These are phyloP conservation scores for Tulasnella sp. DNA, from an alignment of 768 basidiomycete genomes.

Conservation along the genomic window DNA sequence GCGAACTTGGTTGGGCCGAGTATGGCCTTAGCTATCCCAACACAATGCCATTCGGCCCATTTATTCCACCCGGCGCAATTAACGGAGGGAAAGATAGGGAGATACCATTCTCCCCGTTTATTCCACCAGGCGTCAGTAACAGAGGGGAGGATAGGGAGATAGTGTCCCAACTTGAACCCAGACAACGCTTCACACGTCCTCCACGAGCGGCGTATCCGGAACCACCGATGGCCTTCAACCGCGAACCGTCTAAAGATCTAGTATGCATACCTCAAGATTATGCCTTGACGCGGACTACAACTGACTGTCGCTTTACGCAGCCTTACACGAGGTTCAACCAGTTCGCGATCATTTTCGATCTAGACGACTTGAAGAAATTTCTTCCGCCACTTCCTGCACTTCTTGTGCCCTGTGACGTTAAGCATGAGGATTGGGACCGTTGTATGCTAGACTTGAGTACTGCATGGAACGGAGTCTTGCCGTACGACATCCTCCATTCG, in stretches of 20 bases:
- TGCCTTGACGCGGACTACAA: no score
- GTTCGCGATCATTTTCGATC: slow-evolving; percentile 54
- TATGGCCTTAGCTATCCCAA: not conserved
- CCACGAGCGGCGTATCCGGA: no score
- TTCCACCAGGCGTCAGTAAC: no score
- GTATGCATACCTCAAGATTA: no score
- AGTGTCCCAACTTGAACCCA: no score
- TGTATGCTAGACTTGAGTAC: slow-evolving; percentile 50
- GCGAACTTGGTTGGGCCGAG: not conserved
- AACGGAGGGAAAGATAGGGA: not conserved
- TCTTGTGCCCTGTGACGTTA: slow-evolving; percentile 64
- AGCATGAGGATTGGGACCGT: slow-evolving; percentile 67
- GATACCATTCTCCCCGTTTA: not conserved
- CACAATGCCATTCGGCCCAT: not conserved
- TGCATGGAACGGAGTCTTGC: slow-evolving; percentile 73
- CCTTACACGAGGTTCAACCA: slow-evolving; percentile 58
- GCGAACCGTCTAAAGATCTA: not conserved
- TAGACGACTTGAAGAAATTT: slow-evolving; percentile 51
- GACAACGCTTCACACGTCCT: no score
- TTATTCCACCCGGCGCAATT: not conserved
- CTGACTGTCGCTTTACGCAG: slow-evolving; percentile 24
- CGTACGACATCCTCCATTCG: slow-evolving; percentile 23
- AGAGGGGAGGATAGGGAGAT: no score
- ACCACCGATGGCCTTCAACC: not conserved
- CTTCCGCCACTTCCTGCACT: slow-evolving; percentile 34